phyloP scores from a whole-genome alignment of 495 filamentous ascomycete genomes.

The Podospora anserina region DNA sequence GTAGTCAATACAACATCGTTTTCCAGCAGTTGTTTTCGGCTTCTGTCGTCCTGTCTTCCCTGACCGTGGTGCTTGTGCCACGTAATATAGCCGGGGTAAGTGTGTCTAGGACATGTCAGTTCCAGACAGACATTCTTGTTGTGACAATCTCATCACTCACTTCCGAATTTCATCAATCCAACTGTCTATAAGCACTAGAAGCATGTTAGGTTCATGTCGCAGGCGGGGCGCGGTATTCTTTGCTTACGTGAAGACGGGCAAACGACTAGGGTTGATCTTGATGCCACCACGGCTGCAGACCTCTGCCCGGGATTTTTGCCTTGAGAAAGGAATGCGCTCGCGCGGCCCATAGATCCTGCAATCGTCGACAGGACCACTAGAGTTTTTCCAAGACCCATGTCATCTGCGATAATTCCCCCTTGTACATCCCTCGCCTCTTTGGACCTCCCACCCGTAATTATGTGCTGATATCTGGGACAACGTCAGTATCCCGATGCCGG shows the following conservation, averaged over 20 bases:
- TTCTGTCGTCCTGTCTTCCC: neutral
- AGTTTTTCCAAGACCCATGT: conserved; percentile 5
- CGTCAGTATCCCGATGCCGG: neutral
- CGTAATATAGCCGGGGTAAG: neutral
- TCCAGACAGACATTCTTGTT: neutral
- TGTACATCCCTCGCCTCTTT: neutral
- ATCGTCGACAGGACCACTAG: neutral
- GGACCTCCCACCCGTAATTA: neutral
- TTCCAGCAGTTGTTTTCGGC: neutral
- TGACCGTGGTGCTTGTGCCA: neutral
- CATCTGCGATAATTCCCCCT: neutral
- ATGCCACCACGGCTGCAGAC: neutral
- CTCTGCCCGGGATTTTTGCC: no score
- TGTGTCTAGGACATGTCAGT: neutral
- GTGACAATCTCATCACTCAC: neutral
- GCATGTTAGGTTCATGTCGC: neutral
- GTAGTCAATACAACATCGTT: neutral
- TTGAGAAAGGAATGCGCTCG: neutral
- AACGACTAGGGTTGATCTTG: neutral
- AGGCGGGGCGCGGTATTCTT: neutral
- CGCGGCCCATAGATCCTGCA: neutral
- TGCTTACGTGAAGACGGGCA: neutral
- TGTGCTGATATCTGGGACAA: neutral
- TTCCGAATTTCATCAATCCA: neutral
- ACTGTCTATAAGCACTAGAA: neutral